Percentiles rank a stretch among this genome's conserved stretches.
These are phyloP conservation scores for Backusella tarrabulga DNA, from an alignment of 192 early-diverging fungal genomes.

Conservation along the genomic window DNA sequence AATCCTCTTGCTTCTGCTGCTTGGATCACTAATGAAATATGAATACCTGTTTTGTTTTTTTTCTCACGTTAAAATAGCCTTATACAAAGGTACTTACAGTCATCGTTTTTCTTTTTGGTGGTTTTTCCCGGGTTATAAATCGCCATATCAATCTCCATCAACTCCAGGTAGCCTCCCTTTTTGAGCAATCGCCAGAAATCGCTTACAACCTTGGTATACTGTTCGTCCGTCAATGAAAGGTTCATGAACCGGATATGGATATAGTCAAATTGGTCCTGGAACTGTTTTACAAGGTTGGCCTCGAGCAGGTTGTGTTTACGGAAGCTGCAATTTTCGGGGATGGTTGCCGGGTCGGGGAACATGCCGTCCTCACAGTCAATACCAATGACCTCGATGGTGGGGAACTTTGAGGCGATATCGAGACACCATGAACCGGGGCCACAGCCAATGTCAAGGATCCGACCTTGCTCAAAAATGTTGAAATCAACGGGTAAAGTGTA, in stretches of 20 bases:
- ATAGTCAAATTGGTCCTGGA: constrained; percentile 26
- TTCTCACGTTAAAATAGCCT: too few species aligned
- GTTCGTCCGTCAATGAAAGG: constrained; percentile 18
- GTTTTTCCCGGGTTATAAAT: constrained; percentile 17
- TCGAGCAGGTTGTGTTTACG: constrained; percentile 15
- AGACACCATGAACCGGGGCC: constrained; percentile 28
- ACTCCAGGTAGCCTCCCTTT: constrained; percentile 29
- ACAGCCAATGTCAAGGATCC: constrained; percentile 22
- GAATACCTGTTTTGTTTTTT: too few species aligned
- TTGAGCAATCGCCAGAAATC: constrained; percentile 32
- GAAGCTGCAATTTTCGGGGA: constrained; percentile 15
- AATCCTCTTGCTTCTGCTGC: constrained; percentile 13
- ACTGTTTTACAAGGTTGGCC: background rate
- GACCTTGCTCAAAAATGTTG: background rate
- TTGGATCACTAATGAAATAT: constrained; percentile 13
- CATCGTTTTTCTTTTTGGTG: constrained; percentile 11
- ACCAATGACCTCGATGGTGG: constrained; percentile 8
- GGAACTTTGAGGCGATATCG: constrained; percentile 15
- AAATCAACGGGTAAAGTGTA: constrained; percentile 21
- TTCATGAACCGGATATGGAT: constrained; percentile 29
- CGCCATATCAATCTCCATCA: constrained; percentile 33
- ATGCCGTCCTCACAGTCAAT: constrained; percentile 21
- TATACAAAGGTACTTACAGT: constrained; percentile 1
- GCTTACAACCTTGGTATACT: constrained; percentile 21
- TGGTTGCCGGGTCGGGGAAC: constrained; percentile 15